Evolutionary conservation across 2,329 filamentous ascomycete species (phyloP), one percentile per base, ranked within the genome.

Genomic region (Paecilomyces variotii): DNA sequence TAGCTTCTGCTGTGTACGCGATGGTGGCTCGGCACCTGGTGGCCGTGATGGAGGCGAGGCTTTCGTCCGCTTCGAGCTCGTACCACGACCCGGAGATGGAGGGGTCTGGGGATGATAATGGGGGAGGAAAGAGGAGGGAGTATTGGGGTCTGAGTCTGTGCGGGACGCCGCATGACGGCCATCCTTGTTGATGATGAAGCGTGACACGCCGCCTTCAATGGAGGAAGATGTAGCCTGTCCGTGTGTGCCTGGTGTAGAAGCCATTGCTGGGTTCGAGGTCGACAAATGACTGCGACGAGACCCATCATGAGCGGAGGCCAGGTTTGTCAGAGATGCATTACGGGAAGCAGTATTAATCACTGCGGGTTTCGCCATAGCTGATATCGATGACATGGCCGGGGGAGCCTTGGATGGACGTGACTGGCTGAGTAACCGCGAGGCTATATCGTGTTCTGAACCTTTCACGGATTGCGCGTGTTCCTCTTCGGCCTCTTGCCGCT

Each of bases 371-470:
- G 72, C 77, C 54, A 73, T 74, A 12, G 75, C 77, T n/a, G 76
- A 79, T 25, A 79, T 72, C 4, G 77, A 78, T 32, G 77, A 78
- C 73, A 79, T 77, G 39, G 77, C 72, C n/a, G 77, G 77, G 4
- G 76, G 76, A 9, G 75, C 76, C 65, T 74, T 77, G 45, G 74
- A 74, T 14, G 75, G 72, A 62, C 73, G 74, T 5, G 74, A 73
- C 39, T 73, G 72, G 45, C 66, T 72, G 19, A 77, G 60, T 12
- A 77, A 63, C 32, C 74, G 74, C 54, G 63, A 66, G 55, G 74
- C 69, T 58, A 74, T 74, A 57, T 72, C 63, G 34, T 73, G 69
- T n/a, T 76, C 72, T 6, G 62, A 50, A 6, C 60, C 52, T 26
- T 65, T 68, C 24, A 56, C 53, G 30, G 56, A 28, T 30, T 64